A percentile compares a stretch with the other conserved stretches of the same genome.
phyloP scores from a whole-genome alignment of 2,329 filamentous ascomycete genomes.

The Xylariaceae sp. region DNA sequence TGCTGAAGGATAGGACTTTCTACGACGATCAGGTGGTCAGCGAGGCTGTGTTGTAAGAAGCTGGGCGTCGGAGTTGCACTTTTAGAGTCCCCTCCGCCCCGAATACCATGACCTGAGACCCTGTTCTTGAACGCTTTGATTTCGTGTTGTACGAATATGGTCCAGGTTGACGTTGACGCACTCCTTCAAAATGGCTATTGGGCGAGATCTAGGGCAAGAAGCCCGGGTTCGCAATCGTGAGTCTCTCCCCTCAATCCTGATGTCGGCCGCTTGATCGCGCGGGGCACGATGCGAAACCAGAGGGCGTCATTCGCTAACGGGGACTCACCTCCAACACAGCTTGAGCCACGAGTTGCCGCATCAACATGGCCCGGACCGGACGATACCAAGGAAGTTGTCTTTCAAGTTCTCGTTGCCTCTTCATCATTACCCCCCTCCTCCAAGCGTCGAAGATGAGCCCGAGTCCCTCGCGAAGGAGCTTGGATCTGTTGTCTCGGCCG shows the following conservation, averaged over 20 bases:
- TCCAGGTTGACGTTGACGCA: slow-evolving; percentile 22
- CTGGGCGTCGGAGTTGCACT: slow-evolving; percentile 1
- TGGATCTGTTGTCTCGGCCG: slow-evolving; percentile 31
- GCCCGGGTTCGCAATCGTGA: slow-evolving; percentile 21
- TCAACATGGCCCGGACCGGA: no score
- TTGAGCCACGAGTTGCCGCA: no score
- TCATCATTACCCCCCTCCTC: slow-evolving; percentile 40
- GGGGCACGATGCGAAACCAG: not conserved
- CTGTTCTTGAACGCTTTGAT: slow-evolving; percentile 4
- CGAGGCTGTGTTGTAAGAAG: slow-evolving; percentile 4
- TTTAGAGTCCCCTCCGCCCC: slow-evolving; percentile 5
- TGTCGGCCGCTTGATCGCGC: not conserved
- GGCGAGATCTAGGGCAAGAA: slow-evolving; percentile 24
- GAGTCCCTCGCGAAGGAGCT: slow-evolving; percentile 60
- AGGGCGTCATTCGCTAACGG: not conserved
- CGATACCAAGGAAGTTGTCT: slow-evolving; percentile 14
- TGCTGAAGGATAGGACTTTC: slow-evolving; percentile 4
- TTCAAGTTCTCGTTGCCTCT: not conserved
- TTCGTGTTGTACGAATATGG: slow-evolving; percentile 19
- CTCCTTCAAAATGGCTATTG: slow-evolving; percentile 28
- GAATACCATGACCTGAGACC: slow-evolving; percentile 20
- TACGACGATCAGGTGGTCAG: slow-evolving; percentile 3
- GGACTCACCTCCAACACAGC: no score
- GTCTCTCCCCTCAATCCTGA: slow-evolving; percentile 11
- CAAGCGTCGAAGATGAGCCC: slow-evolving; percentile 66